Evolutionary conservation across 805 yeast genomes (phyloP), one percentile per base, ranked within the genome.

Genomic region (Nakazawaea wyomingensis): DNA sequence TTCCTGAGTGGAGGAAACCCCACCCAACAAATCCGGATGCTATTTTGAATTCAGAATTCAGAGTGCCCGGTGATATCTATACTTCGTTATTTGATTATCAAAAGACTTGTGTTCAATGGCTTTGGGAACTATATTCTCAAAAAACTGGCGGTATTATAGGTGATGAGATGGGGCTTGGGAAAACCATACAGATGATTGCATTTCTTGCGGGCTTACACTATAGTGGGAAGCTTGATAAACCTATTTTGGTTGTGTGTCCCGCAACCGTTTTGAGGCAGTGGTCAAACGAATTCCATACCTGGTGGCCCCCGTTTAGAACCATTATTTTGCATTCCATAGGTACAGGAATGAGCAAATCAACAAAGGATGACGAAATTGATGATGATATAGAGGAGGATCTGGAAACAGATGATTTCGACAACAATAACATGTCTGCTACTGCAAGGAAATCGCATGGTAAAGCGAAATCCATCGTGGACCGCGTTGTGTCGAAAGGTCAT

Each of bases 101-200:
- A 55, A 86, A 86, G 54, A 93, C 98, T 0, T 88, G 98, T 48
- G 97, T 93, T 1, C 96, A 93, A 54, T 91, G 99, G 99, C 74
- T 93, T 2, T 90, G 95, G 82, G 99, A 93, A 56, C 67, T 93
- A n/a, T 82, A 85, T 54, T 72, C 79, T 17, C 98, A 93, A 59
- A 79, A 77, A 39, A 83, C 90, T 3, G 99, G 99, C 2, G 99
- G 99, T 0, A 93, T 93, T 18, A 74, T 93, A 32, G 97, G 98
- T 20, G 99, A 93, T 62, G 99, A 93, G 60, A 93, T 93, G 99
- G 99, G 99, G 0, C 64, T 93, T 14, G 99, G 99, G 2, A 93
- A 93, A 56, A 93, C 99, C 0, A 84, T 93, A 39, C 98, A 93
- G 57, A 76, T 93, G 7, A 88, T 89, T 34, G 80, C 97, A 1